Conservation (phyloP, 208 protist species). For the Leishmania major region DNA sequence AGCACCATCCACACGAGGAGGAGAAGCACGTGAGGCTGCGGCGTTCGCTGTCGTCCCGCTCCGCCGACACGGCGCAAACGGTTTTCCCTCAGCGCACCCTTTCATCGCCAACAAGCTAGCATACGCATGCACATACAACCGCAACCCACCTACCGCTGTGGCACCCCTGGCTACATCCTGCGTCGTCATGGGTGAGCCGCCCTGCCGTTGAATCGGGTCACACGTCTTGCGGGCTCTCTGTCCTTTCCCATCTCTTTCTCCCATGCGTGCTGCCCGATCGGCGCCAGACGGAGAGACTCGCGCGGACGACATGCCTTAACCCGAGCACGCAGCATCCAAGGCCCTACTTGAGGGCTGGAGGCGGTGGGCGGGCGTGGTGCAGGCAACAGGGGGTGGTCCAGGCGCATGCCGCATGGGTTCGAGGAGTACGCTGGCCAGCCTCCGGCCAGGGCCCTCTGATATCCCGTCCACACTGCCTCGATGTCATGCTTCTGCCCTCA, state of each 20-base stretch:
- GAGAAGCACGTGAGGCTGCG: neutral
- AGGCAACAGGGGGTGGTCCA: neutral
- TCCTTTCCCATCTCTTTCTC: neutral
- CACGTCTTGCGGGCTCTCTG: neutral
- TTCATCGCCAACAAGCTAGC: neutral
- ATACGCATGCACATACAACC: neutral
- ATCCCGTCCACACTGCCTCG: neutral
- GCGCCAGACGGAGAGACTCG: neutral
- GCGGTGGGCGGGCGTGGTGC: neutral
- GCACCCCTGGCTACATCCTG: neutral
- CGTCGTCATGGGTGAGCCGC: neutral
- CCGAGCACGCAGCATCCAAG: neutral
- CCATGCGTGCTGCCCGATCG: neutral
- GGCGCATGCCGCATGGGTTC: neutral
- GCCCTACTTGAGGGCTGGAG: neutral
- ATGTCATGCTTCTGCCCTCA: neutral
- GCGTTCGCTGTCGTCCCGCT: neutral
- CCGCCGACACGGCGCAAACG: neutral
- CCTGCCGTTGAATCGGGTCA: neutral
- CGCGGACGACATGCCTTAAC: neutral
- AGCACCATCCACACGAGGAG: neutral
- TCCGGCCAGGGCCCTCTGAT: neutral
- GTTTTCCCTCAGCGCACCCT: neutral
- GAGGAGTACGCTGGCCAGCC: neutral
- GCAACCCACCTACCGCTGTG: neutral